A percentile compares a stretch with the other conserved stretches of the same genome.
These are phyloP conservation scores for Paramecium sexaurelia DNA, from an alignment of 73 alveolate species.

Conservation along the genomic window DNA sequence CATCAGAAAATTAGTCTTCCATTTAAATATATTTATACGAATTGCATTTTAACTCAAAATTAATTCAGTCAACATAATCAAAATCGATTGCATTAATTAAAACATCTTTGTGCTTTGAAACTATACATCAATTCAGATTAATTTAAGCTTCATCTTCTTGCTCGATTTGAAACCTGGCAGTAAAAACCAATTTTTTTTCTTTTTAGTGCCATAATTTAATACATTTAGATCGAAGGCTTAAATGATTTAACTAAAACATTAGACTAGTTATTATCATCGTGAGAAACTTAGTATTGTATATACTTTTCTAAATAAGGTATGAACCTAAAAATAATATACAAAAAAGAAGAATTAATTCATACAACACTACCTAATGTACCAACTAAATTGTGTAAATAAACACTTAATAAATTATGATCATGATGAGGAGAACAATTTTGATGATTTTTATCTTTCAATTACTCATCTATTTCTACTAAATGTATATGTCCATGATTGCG, in stretches of 20 bases:
- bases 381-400: constrained; percentile 97
- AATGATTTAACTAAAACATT: background rate
- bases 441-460: constrained; percentile 59
- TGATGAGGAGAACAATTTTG: constrained; percentile 64
- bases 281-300: no score
- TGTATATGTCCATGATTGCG: constrained; percentile 92
- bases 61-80: constrained; percentile 39
- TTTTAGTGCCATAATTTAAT: constrained; percentile 2
- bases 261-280: background rate
- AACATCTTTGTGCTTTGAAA: background rate
- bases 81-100: constrained; percentile 22
- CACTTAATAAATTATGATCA: constrained; percentile 83
- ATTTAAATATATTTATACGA: background rate
- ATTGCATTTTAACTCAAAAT: background rate
- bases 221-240: background rate
- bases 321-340: constrained; percentile 84
- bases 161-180: constrained; percentile 11
- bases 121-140: background rate
- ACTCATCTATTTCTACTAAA: constrained; percentile 71
- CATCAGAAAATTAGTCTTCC: constrained; percentile 28
- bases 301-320: constrained; percentile 53
- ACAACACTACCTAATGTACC: constrained; percentile 99
- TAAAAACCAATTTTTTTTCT: constrained; percentile 20
- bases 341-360: constrained; percentile 91
- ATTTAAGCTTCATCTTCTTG: background rate